A percentile compares a stretch with the other conserved stretches of the same genome.
phyloP scores from a whole-genome alignment of 371 early-diverging fungal species.

The Mucor sp. region DNA sequence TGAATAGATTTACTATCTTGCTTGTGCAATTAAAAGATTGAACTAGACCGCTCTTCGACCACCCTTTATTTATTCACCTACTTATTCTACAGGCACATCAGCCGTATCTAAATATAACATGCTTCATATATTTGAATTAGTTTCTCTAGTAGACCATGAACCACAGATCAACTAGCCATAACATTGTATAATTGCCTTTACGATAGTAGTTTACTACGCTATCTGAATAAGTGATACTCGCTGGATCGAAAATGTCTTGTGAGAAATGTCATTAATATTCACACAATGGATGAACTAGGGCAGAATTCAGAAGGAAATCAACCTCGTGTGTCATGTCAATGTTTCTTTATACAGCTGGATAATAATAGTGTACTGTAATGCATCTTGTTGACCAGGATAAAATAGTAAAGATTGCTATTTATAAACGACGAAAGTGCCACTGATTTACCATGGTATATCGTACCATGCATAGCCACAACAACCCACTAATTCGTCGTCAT shows the following conservation, averaged over 20 bases:
- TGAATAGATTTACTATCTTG: not conserved
- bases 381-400: not conserved
- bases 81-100: not conserved
- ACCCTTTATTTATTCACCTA: not conserved
- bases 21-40: not conserved
- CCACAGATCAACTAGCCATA: too few relatives aligned
- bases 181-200: too few relatives aligned
- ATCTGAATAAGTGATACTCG: not conserved
- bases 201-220: too few relatives aligned
- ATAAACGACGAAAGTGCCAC: not conserved
- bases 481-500: not conserved
- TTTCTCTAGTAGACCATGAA: too few relatives aligned
- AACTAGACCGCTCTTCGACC: not conserved
- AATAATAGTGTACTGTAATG: not conserved
- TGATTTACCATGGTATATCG: not conserved
- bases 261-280: not conserved
- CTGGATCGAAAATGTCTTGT: not conserved
- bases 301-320: not conserved
- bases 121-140: too few relatives aligned
- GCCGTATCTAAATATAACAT: too few relatives aligned
- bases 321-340: not conserved
- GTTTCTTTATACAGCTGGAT: not conserved
- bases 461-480: not conserved
- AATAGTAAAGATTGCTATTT: not conserved
- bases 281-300: not conserved